Base-by-base conservation (phyloP, 768 basidiomycete species). In the Lepiota venenata region DNA sequence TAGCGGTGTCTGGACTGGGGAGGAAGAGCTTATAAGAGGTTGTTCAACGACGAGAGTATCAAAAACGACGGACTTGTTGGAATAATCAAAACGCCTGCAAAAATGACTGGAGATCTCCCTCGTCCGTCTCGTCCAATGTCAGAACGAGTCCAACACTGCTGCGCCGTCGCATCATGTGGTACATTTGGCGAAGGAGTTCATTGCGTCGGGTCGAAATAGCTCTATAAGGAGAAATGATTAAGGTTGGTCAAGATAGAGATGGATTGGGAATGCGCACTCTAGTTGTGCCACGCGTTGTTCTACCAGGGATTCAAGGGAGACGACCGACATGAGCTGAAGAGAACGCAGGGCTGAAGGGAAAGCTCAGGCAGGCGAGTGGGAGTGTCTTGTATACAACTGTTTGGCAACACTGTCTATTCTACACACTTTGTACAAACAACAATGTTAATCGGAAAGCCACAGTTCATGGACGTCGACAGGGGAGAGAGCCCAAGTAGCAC, bases 121-220 rank as follows among this genome's bases (percentile, higher is more conserved):
- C 46, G n/a, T 54, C 47, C 37, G 59, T 62, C 39, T 66, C 64
- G 16, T 62, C 60, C 22, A 56, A 47, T 10, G 60, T 56, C 27
- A 79, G 63, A 37, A 77, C 58, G 32, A 71, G 56, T 20, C 78
- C 78, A 41, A 77, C 62, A 58, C 71, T 71, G 48, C 79, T 72
- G 61, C 80, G 79, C 52, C 74, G 74, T 53, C 74, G 77, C 46
- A 88, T 76, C 74, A 91, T 79, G 49, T 71, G 69, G 69, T 80
- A 87, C 82, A 91, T 83, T 66, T 90, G 80, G 40, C 77, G 76
- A 65, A 91, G 77, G 46, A 90, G 77, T 50, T 73, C 83, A 83
- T 87, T 85, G 66, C 88, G 75, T 60, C 82, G 83, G 44, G 76
- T 69, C 41, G 82, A 69, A 58, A 91, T 84, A 59, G 73, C 75